Evolutionary conservation across 768 basidiomycete genomes (phyloP).

Genomic region (Imleria badia): DNA sequence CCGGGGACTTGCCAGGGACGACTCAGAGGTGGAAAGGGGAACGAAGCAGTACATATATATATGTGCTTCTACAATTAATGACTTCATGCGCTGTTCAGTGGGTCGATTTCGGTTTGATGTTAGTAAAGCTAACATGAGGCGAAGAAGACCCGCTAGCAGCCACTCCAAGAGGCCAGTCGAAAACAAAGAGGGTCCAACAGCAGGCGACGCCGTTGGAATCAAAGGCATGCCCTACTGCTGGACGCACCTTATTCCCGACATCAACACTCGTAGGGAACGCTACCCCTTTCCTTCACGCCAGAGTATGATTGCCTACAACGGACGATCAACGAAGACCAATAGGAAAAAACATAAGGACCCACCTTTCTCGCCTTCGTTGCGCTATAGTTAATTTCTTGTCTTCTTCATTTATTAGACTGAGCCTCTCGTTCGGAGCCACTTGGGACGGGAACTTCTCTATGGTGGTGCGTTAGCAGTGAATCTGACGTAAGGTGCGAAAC

Average conservation of each 20-base stretch:
- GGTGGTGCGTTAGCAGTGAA: background rate
- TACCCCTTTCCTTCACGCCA: no score
- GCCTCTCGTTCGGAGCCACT: slow-evolving; percentile 7
- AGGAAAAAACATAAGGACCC: background rate
- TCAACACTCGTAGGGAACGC: background rate
- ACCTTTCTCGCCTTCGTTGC: background rate
- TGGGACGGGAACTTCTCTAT: slow-evolving; percentile 6
- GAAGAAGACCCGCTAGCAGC: no score
- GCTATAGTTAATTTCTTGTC: background rate
- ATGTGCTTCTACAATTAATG: no score
- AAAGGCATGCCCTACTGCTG: slow-evolving; percentile 11
- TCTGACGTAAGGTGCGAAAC: background rate
- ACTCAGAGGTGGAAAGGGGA: no score
- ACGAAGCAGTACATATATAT: no score
- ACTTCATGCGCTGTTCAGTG: no score
- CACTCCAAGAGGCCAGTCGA: no score
- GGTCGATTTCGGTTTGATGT: no score
- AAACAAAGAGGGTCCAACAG: no score
- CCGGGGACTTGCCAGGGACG: no score
- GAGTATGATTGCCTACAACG: background rate
- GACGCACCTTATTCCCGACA: slow-evolving; percentile 23
- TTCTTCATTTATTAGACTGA: background rate
- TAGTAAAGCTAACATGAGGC: no score
- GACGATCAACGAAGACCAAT: background rate
- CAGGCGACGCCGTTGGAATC: slow-evolving; percentile 8